Evolutionary conservation across 805 yeast genomes (phyloP).

Genomic region (Candida rishiriensis): DNA sequence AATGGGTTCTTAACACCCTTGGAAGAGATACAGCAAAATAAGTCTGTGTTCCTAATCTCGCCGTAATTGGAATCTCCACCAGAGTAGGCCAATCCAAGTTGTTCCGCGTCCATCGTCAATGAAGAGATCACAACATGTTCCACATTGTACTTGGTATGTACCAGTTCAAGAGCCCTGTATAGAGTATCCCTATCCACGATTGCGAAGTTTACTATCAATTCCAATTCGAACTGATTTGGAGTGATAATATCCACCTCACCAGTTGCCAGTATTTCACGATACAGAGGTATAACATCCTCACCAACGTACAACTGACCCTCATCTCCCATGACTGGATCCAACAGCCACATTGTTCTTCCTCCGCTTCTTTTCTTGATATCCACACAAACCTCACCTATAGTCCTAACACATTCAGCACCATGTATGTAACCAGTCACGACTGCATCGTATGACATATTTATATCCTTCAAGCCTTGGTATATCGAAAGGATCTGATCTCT

Average conservation of each 20-base stretch:
- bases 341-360: constrained; percentile 44
- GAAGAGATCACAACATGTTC: constrained; percentile 68
- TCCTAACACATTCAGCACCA: constrained; percentile 43
- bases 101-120: constrained; percentile 25
- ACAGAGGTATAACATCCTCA: constrained; percentile 53
- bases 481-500: constrained; percentile 36
- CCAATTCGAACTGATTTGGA: constrained; percentile 89
- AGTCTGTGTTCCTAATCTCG: no score
- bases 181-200: constrained; percentile 39
- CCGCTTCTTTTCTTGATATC: constrained; percentile 30
- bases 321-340: constrained; percentile 83
- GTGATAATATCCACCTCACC: constrained; percentile 68
- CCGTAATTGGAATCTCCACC: constrained; percentile 26
- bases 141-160: constrained; percentile 48
- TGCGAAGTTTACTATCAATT: constrained; percentile 44
- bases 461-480: constrained; percentile 34
- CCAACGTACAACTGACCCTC: constrained; percentile 67
- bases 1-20: constrained; percentile 14
- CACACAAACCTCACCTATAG: constrained; percentile 35
- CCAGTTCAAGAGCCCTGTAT: constrained; percentile 37
- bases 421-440: constrained; percentile 68
- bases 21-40: constrained; percentile 40
- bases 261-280: constrained; percentile 39
- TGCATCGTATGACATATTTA: constrained; percentile 43
- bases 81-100: constrained; percentile 12